Conservation (phyloP, 2,329 filamentous ascomycete genomes). For the Aschersonia sp. region DNA sequence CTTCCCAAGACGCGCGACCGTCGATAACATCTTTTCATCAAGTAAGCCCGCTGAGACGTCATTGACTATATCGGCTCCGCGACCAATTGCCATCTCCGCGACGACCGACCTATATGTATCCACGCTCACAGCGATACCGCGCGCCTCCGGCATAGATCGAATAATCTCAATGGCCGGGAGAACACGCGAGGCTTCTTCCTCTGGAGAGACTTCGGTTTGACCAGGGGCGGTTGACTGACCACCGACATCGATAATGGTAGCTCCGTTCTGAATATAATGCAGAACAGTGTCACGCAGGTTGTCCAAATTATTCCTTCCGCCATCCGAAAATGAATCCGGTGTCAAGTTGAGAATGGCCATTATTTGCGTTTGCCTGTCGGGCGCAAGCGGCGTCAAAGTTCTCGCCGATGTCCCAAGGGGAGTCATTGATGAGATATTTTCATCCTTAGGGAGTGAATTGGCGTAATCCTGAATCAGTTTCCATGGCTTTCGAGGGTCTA, state of each 20-base stretch:
- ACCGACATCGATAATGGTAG: conserved; percentile 79
- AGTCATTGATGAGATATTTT: conserved; percentile 43
- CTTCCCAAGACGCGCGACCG: conserved; percentile 61
- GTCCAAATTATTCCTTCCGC: conserved; percentile 45
- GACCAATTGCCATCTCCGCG: conserved; percentile 58
- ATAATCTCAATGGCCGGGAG: conserved; percentile 66
- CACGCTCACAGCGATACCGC: conserved; percentile 61
- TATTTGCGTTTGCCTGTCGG: conserved; percentile 52
- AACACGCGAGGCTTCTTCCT: conserved; percentile 66
- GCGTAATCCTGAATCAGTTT: conserved; percentile 46
- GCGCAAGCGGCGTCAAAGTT: conserved; percentile 43
- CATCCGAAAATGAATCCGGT: conserved; percentile 94
- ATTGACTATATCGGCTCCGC: conserved; percentile 86
- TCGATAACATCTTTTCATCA: conserved; percentile 69
- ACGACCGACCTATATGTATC: conserved; percentile 87
- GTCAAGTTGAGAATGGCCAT: conserved; percentile 96
- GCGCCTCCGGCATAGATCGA: conserved; percentile 47
- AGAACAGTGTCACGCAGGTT: conserved; percentile 45
- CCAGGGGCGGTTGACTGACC: conserved; percentile 84
- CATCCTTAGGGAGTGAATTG: conserved; percentile 36
- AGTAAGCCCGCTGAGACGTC: conserved; percentile 76
- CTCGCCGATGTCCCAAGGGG: conserved; percentile 31
- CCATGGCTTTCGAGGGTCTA: conserved; percentile 41
- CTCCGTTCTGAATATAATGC: conserved; percentile 51
- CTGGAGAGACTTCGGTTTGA: conserved; percentile 49